A percentile compares a stretch with the other conserved stretches of the same genome.
Evolutionary conservation across 148 eudicot species (phyloP).

Genomic region (Dianthus caryophyllus): DNA sequence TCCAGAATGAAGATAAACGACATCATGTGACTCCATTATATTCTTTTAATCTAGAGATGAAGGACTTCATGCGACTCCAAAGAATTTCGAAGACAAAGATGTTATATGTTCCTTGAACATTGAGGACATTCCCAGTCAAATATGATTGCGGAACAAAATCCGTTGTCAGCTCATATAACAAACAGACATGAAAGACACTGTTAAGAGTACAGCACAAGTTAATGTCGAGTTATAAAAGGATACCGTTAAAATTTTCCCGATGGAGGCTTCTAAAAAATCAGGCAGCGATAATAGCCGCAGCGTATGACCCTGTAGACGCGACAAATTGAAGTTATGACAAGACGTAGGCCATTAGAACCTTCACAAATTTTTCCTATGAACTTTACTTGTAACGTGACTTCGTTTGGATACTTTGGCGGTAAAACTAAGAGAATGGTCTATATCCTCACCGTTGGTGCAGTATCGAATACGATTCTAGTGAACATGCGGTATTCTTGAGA

Average conservation of each 20-base stretch:
- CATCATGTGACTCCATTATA: background rate
- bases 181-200: background rate
- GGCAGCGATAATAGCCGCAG: conserved; percentile 89
- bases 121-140: background rate
- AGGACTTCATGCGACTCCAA: background rate
- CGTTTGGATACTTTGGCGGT: background rate
- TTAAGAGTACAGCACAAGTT: background rate
- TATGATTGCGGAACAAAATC: background rate
- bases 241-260: conserved; percentile 90
- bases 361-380: background rate
- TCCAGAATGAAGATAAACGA: background rate
- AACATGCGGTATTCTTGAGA: conserved; percentile 75
- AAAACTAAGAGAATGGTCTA: background rate
- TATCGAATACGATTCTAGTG: conserved; percentile 87
- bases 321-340: conserved; percentile 9
- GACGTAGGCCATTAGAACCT: background rate
- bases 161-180: too few relatives aligned
- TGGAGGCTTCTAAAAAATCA: conserved; percentile 90
- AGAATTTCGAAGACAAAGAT: background rate
- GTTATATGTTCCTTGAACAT: background rate
- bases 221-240: background rate
- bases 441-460: conserved; percentile 84
- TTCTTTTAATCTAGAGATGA: background rate
- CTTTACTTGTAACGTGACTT: conserved; percentile 3
- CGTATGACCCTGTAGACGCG: conserved; percentile 73